Evolutionary conservation across 495 filamentous ascomycete species (phyloP).

Genomic region (Terfezia boudieri): DNA sequence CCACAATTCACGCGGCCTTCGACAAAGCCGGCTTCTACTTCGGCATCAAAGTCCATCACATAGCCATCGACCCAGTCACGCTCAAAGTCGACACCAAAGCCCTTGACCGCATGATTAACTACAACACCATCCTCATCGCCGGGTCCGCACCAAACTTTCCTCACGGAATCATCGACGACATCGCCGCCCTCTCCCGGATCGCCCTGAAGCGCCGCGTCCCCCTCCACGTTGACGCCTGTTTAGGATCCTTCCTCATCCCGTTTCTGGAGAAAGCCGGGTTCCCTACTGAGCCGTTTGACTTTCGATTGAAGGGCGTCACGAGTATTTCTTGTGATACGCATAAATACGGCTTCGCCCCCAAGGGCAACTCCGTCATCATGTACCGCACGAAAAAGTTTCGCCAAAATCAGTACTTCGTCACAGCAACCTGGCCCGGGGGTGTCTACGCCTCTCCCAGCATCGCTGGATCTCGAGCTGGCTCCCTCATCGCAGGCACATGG

Average conservation of each 20-base stretch:
- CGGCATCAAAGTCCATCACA: constrained; percentile 79
- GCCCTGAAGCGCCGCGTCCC: constrained; percentile 58
- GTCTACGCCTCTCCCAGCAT: constrained; percentile 85
- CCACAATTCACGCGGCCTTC: constrained; percentile 89
- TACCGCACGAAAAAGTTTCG: constrained; percentile 64
- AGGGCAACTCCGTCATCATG: constrained; percentile 78
- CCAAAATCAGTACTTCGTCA: constrained; percentile 85
- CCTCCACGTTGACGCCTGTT: constrained; percentile 90
- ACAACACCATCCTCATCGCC: constrained; percentile 88
- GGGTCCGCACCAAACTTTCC: constrained; percentile 95
- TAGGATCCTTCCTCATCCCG: constrained; percentile 84
- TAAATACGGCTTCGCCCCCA: constrained; percentile 97
- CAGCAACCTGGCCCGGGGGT: constrained; percentile 82
- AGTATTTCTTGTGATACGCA: constrained; percentile 92
- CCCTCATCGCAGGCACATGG: constrained; percentile 89
- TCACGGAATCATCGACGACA: constrained; percentile 94
- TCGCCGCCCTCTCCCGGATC: constrained; percentile 60
- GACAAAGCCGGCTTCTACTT: constrained; percentile 89
- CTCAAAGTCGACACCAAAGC: constrained; percentile 62
- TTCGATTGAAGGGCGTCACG: constrained; percentile 80
- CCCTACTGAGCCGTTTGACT: constrained; percentile 70
- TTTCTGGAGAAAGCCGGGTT: constrained; percentile 84
- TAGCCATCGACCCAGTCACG: constrained; percentile 60
- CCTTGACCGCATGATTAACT: constrained; percentile 71
- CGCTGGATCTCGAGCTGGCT: constrained; percentile 77